Evolutionary conservation across 345 rosid genomes (phyloP).

Genomic region (Nasturtium officinale): DNA sequence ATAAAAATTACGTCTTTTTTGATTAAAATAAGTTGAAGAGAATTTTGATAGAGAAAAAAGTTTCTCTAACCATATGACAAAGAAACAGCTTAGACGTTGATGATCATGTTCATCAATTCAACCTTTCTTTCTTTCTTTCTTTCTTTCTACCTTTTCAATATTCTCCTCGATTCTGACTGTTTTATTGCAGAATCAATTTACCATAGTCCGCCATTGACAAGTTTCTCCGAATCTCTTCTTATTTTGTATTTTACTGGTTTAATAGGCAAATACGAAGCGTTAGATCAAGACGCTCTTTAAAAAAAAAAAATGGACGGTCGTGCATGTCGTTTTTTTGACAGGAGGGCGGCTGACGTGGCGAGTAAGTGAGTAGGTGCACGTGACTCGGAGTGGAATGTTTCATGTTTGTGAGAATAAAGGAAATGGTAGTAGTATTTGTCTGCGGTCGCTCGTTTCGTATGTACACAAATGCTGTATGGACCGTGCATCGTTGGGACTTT

Average conservation of each 20-base stretch:
- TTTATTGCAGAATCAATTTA: conserved; percentile 7
- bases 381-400: conserved; percentile 49
- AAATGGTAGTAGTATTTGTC: background rate
- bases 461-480: background rate
- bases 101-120: conserved; percentile 22
- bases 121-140: background rate
- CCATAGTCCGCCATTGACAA: conserved; percentile 33
- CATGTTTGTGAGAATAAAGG: background rate
- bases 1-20: conserved; percentile 23
- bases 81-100: conserved; percentile 48
- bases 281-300: conserved; percentile 19
- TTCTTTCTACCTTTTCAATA: background rate
- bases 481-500: background rate
- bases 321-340: conserved; percentile 30
- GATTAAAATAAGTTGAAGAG: background rate
- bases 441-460: background rate
- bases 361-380: conserved; percentile 49
- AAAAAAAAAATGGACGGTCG: conserved; percentile 22
- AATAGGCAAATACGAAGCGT: conserved; percentile 36
- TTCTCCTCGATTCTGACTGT: conserved; percentile 36
- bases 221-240: background rate
- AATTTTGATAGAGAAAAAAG: conserved; percentile 47
- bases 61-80: conserved; percentile 41
- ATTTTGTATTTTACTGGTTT: conserved; percentile 15
- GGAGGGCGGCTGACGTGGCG: conserved; percentile 41